Evolutionary conservation across 257 asterid species (phyloP), one percentile per base, ranked within the genome.

Genomic region (Mentha longifolia): DNA sequence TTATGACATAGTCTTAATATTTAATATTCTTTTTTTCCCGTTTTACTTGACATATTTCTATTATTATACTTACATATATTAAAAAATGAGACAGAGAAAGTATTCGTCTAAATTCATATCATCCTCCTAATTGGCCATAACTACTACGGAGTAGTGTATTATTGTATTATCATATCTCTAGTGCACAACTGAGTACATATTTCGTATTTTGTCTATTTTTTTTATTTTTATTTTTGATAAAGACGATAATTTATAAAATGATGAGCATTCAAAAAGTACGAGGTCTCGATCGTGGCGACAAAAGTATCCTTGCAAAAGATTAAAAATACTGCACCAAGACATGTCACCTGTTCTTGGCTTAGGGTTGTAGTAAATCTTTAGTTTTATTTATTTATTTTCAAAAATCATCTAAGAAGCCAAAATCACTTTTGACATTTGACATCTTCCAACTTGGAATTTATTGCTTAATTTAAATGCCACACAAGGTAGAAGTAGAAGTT

Each of bases 211-310:
- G 2, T 28, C 31, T 28, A 28, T 4, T n/a, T 55, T 19, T 55
- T 10, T 4, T 1, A 22, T 12, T 20, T n/a, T n/a, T n/a, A n/a
- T n/a, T n/a, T n/a, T n/a, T n/a, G n/a, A n/a, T n/a, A n/a, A 57
- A 13, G 46, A 33, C 1, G 22, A 31, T 46, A 25, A 43, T 43
- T 28, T 68, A 20, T 3, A 22, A n/a, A 33, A 22, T 50, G 10
- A 17, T 43, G 11, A 43, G 15, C 22, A 37, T 16, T 57, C 13
- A 33, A 7, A 31, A 30, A 15, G 76, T 71, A 60, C 54, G 62
- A 60, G 69, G 62, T 71, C 62, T 47, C 68, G 3, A 35, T 71
- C 69, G 76, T 71, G 76, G 76, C 76, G 69, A 70, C 75, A 70
- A 45, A 43, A 16, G 25, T 8, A 19, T 42, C 58, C 42, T 5